These are phyloP conservation scores for Backusella australiensis DNA, from an alignment of 192 early-diverging fungal genomes.

Conservation along the genomic window DNA sequence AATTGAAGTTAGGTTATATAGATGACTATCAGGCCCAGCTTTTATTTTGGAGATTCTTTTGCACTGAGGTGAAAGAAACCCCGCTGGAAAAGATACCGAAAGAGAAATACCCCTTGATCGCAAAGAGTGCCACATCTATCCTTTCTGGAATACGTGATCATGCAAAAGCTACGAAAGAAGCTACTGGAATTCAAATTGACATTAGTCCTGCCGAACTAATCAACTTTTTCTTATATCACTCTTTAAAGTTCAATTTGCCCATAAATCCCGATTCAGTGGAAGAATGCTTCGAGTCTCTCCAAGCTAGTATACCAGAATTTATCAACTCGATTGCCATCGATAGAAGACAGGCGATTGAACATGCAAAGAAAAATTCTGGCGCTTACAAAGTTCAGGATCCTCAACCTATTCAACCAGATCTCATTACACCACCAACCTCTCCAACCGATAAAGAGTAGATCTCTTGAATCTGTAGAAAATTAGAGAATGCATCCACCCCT, in stretches of 20 bases:
- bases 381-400: not conserved
- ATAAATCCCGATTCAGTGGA: not conserved
- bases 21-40: conserved; percentile 40
- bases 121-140: not conserved
- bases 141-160: not conserved
- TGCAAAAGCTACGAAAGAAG: not conserved
- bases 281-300: conserved; percentile 1
- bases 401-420: not conserved
- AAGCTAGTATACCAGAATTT: conserved; percentile 4
- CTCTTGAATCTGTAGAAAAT: not conserved
- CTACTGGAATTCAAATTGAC: not conserved
- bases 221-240: conserved; percentile 4
- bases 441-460: not conserved
- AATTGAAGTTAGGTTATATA: conserved; percentile 46
- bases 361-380: not conserved
- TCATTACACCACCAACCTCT: not conserved
- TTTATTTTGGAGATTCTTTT: conserved; percentile 36
- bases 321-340: not conserved
- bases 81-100: not conserved
- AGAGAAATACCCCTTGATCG: not conserved
- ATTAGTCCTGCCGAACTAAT: conserved; percentile 13
- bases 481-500: not conserved
- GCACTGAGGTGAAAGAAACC: not conserved
- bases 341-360: conserved; percentile 1
- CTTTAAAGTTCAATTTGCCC: not conserved